phyloP scores from a whole-genome alignment of 192 early-diverging fungal genomes.

The Powellomyces hirtus region DNA sequence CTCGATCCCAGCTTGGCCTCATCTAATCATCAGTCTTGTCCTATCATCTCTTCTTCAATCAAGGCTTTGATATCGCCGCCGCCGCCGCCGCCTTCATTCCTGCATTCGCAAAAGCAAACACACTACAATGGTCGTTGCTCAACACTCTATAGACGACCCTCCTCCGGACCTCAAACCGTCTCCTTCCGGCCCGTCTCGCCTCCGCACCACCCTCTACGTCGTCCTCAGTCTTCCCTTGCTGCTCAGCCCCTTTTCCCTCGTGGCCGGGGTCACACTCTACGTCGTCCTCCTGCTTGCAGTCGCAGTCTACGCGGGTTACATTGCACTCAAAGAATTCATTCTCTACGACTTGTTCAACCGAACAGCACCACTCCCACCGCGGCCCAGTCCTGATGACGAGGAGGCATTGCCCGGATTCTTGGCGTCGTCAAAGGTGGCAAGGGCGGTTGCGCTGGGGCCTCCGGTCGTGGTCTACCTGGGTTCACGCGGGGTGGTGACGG shows the following conservation, averaged over 20 bases:
- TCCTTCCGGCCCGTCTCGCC: slow-evolving; percentile 29
- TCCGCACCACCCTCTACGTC: slow-evolving; percentile 39
- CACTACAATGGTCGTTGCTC: too few relatives aligned
- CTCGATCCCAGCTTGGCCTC: too few relatives aligned
- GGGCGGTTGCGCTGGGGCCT: background rate
- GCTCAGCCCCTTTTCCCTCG: background rate
- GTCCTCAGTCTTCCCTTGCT: background rate
- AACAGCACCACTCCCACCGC: background rate
- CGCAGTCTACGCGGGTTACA: background rate
- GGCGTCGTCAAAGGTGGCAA: background rate
- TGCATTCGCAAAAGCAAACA: too few relatives aligned
- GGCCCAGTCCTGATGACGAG: background rate
- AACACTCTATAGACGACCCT: too few relatives aligned
- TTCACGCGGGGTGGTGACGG: background rate
- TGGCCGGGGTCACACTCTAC: background rate
- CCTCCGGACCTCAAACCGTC: background rate
- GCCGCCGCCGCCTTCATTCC: too few relatives aligned
- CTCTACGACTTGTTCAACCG: background rate
- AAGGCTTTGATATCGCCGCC: too few relatives aligned
- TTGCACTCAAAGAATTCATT: background rate
- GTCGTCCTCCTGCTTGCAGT: background rate
- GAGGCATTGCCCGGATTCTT: background rate
- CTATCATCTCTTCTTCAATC: too few relatives aligned
- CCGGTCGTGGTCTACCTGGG: background rate
- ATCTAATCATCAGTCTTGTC: too few relatives aligned